A percentile compares a stretch with the other conserved stretches of the same genome.
These are phyloP conservation scores for Hyphodiscus sp. DNA, from an alignment of 2,329 filamentous ascomycete species.

Conservation along the genomic window DNA sequence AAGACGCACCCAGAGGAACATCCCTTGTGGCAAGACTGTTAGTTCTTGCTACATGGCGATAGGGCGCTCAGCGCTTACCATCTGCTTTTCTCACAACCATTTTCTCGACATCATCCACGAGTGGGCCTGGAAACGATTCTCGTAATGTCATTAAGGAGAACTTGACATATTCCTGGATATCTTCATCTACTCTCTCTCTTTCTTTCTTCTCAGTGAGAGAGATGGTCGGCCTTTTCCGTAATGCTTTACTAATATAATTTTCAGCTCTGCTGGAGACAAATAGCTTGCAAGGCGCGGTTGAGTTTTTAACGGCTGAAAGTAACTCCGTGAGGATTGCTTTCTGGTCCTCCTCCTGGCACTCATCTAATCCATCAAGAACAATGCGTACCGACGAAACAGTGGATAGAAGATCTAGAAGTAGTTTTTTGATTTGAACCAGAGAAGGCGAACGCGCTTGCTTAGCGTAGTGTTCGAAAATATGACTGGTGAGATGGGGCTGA, in stretches of 20 bases:
- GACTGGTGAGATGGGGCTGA: neutral
- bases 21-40: neutral
- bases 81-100: constrained; percentile 1
- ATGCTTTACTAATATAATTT: neutral
- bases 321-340: neutral
- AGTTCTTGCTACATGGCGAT: neutral
- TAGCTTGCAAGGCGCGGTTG: neutral
- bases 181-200: neutral
- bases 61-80: neutral
- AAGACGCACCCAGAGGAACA: constrained; percentile 6
- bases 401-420: neutral
- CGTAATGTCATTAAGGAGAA: neutral
- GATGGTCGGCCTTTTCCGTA: neutral
- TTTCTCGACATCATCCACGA: constrained; percentile 1
- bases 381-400: neutral
- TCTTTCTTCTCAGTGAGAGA: neutral
- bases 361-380: constrained; percentile 3
- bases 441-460: neutral
- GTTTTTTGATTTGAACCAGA: neutral
- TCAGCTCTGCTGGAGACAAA: constrained; percentile 1
- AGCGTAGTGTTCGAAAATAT: neutral
- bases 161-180: neutral
- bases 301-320: neutral
- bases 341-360: constrained; percentile 1
- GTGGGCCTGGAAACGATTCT: neutral